Conservation (phyloP, 495 filamentous ascomycete genomes). For the Pseudevernia furfuracea region DNA sequence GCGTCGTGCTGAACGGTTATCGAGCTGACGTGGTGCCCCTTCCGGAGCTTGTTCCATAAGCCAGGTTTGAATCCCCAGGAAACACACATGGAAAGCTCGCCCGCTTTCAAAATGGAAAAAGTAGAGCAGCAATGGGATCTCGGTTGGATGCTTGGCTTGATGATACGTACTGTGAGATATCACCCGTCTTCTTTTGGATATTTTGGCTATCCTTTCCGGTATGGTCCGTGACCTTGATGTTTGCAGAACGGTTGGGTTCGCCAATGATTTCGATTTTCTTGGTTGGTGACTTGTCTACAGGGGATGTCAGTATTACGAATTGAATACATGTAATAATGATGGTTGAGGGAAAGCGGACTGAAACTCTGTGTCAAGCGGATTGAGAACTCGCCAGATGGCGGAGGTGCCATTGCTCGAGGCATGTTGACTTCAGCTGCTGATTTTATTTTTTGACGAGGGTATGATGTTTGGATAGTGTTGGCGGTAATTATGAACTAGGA, state of each 20-base stretch:
- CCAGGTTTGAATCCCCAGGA: background rate
- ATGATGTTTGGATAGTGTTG: background rate
- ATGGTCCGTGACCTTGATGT: slow-evolving; percentile 16
- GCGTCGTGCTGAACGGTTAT: background rate
- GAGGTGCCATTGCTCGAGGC: slow-evolving; percentile 22
- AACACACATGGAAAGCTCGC: background rate
- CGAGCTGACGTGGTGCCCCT: background rate
- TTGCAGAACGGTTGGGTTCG: slow-evolving; percentile 20
- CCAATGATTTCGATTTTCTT: slow-evolving; percentile 22
- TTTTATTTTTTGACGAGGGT: too few relatives aligned
- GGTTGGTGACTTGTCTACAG: slow-evolving; percentile 5
- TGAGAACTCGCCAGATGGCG: slow-evolving; percentile 22
- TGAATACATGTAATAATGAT: too few relatives aligned
- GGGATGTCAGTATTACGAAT: background rate
- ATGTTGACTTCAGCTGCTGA: slow-evolving; percentile 1
- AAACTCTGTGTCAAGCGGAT: slow-evolving; percentile 16
- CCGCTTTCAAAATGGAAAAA: background rate
- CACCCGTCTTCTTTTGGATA: slow-evolving; percentile 13
- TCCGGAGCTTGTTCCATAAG: background rate
- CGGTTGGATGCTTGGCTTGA: background rate
- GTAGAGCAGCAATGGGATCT: background rate
- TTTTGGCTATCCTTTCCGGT: slow-evolving; percentile 17
- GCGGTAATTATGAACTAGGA: background rate
- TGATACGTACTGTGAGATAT: slow-evolving; percentile 9
- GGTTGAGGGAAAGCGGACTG: background rate